Percentiles rank a stretch among this genome's conserved stretches.
These are phyloP conservation scores for Caloboletus inedulis DNA, from an alignment of 1,284 basidiomycete genomes.

Conservation along the genomic window DNA sequence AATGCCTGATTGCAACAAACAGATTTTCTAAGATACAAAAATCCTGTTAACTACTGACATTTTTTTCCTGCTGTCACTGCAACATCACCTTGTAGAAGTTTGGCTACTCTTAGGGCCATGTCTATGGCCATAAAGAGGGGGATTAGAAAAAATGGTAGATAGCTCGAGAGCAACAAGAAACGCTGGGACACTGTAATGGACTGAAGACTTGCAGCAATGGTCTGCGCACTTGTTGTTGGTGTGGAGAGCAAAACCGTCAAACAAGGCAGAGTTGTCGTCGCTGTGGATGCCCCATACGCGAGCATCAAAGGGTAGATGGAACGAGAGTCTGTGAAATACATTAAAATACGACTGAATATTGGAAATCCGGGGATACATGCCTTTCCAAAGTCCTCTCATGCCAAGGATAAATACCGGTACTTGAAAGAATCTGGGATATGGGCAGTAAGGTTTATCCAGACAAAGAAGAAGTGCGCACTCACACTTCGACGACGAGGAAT, in stretches of 20 bases:
- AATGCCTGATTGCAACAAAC: too few relatives aligned
- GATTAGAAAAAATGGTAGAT: constrained; percentile 73
- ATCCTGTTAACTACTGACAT: constrained; percentile 6
- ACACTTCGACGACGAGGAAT: constrained; percentile 62
- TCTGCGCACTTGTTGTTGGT: constrained; percentile 36
- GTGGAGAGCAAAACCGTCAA: constrained; percentile 55
- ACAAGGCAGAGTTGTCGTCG: constrained; percentile 75
- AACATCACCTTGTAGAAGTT: constrained; percentile 9
- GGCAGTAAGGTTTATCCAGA: constrained; percentile 12
- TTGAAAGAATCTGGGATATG: constrained; percentile 58
- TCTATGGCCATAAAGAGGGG: constrained; percentile 72
- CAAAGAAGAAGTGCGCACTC: constrained; percentile 20
- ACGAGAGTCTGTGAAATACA: constrained; percentile 38
- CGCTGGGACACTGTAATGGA: constrained; percentile 46
- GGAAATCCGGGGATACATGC: constrained; percentile 33
- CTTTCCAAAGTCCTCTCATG: constrained; percentile 60
- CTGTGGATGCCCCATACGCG: constrained; percentile 73
- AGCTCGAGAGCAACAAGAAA: constrained; percentile 61
- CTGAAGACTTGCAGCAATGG: constrained; percentile 33
- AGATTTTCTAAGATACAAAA: neutral
- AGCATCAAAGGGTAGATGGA: constrained; percentile 57
- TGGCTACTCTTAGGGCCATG: constrained; percentile 49
- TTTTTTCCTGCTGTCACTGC: constrained; percentile 16
- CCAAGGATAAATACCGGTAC: constrained; percentile 74
- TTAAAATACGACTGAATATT: neutral